Percentiles rank a stretch among this genome's conserved stretches.
These are phyloP conservation scores for Lentinula boryana DNA, from an alignment of 768 basidiomycete genomes.

Conservation along the genomic window DNA sequence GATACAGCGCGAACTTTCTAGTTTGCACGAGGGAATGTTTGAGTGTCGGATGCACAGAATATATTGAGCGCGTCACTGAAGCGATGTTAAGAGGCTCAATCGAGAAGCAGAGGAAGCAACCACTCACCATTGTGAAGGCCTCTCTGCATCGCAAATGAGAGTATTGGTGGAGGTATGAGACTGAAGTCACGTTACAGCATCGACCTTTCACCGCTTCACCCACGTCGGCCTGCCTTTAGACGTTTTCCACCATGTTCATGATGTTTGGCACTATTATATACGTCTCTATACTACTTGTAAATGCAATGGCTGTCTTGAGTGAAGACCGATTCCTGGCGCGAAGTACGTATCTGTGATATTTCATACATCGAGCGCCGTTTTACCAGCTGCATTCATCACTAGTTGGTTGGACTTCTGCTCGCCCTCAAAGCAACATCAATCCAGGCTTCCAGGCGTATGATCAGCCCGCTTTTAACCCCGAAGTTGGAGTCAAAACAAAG, in stretches of 20 bases:
- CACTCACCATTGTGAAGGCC: conserved; percentile 3
- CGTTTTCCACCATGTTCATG: not conserved
- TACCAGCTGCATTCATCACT: conserved; percentile 12
- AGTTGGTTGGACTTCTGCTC: conserved; percentile 89
- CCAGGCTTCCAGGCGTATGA: conserved; percentile 66
- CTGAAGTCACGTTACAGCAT: conserved; percentile 10
- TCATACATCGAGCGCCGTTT: not conserved
- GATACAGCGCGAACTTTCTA: conserved; percentile 32
- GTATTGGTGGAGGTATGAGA: conserved; percentile 5
- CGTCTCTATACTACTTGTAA: conserved; percentile 82
- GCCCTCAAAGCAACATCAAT: conserved; percentile 47
- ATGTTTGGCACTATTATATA: conserved; percentile 74
- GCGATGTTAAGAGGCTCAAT: not conserved
- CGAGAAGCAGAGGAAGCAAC: not conserved
- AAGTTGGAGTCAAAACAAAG: conserved; percentile 75
- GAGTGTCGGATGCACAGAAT: not conserved
- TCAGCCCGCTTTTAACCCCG: conserved; percentile 53
- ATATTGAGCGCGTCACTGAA: conserved; percentile 2
- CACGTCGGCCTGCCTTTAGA: not conserved
- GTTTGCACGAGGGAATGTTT: conserved; percentile 14
- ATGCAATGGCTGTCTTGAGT: conserved; percentile 91
- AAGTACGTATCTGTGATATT: conserved; percentile 47
- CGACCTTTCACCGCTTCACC: conserved; percentile 8
- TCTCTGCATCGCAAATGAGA: conserved; percentile 8
- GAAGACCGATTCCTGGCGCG: conserved; percentile 94